Base-by-base conservation (phyloP, 805 yeast genomes). In the Cyberlindnera mrakii region DNA sequence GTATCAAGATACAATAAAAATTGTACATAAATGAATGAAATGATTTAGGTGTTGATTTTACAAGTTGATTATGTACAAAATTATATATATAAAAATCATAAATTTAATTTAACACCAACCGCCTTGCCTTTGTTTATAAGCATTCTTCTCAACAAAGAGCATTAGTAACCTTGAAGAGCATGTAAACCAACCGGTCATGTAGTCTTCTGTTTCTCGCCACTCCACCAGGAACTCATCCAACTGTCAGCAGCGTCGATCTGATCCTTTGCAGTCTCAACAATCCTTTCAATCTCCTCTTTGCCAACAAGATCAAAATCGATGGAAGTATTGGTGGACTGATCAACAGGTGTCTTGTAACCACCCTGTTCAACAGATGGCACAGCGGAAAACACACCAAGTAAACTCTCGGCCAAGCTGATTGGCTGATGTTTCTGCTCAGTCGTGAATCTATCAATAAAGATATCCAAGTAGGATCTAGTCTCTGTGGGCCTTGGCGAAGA, bases 241-340 rank as follows among this genome's bases (percentile, higher is more conserved):
- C 48, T 46, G 19, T 18, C n/a, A 1, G 40, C 33, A 19, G 20
- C 16, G 8, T 29, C 33, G 30, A 33, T 13, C 36, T 42, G 34
- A 5, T 34, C 39, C 13, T 32, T 33, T 6, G 41, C 14, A 25
- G 37, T 33, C 20, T 33, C 41, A 19, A 40, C 50, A 33, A 42
- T 42, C 35, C 42, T 44, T 8, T 44, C 52, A 35, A 54, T 32
- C n/a, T 59, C 63, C 11, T 54, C 59, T 32, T 55, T 53, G 32
- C 67, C 74, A 35, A 76, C 74, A 23, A 76, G 58, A 44, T 74
- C 79, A 58, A 67, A 75, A 30, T 70, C 80, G 29, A 31, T 30
- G 7, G 34, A 15, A 5, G 33, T 27, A 11, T 35, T 29, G 16
- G 35, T 16, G 18, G 35, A 16, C 16, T 32, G 35, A 32, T 16